Base-by-base conservation (phyloP, 352 stramenopile species). In the Halophytophthora polymorphica region DNA sequence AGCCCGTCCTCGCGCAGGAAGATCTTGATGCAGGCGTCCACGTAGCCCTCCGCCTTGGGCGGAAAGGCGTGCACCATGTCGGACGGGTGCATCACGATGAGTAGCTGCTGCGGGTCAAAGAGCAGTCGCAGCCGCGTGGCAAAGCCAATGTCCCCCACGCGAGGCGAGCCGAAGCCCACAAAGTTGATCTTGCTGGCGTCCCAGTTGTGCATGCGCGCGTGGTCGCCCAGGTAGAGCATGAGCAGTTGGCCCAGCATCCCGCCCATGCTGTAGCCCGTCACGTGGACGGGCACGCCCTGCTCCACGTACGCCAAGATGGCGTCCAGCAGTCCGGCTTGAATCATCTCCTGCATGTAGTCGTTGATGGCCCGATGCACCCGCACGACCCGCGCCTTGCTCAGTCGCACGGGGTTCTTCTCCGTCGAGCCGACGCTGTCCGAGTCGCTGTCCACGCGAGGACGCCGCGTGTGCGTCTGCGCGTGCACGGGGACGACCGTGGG, bases 201-300 rank as follows among this genome's bases (percentile, higher is more conserved):
- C 48, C 75, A 73, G 15, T 69, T 71, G 21, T 84, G 66, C 73
- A 91, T 89, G 22, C 81, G 81, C n/a, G 76, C 77, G 34, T 80
- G 76, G 39, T 92, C 78, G 25, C 82, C 82, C 41, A 90, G 53
- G 42, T 90, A 86, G 12, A 92, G 53, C 74, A 90, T 86, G n/a
- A 90, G 64, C 8, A 92, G 50, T 49, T 92, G 78, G 6, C 79
- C 77, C 3, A 92, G 64, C 77, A 90, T 90, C 8, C 83, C 83
- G 6, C 83, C 83, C 83, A 94, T 94, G 44, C 76, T 90, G 64
- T 94, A 94, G 4, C 83, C 83, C 11, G 83, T 94, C 29, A 94
- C 70, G 58, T 92, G 79, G 56, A 94, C 73, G 3, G 81, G 70
- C 10, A 83, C 65, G n/a, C 79, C 81, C 18, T 76, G 61, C 48